These are phyloP conservation scores for Oryza coarctata DNA, from an alignment of 176 grass and related monocot species.

Conservation along the genomic window DNA sequence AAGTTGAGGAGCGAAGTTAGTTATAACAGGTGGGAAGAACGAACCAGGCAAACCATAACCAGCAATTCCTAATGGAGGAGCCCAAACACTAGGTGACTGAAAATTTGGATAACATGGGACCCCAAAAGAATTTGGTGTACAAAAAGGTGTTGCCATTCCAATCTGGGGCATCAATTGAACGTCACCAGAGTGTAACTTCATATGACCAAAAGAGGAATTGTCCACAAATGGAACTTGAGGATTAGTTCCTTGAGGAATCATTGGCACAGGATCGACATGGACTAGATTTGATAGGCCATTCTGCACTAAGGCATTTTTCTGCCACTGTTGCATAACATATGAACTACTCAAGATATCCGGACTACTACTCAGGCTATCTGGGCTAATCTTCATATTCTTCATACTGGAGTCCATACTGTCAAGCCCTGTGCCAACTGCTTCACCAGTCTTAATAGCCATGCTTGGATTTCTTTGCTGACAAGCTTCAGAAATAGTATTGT, in stretches of 20 bases:
- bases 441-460: constrained; percentile 12
- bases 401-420: constrained; percentile 42
- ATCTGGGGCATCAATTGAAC: constrained; percentile 43
- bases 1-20: constrained; percentile 22
- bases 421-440: constrained; percentile 22
- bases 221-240: constrained; percentile 36
- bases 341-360: constrained; percentile 28
- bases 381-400: constrained; percentile 48
- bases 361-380: constrained; percentile 28
- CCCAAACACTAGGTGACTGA: constrained; percentile 47
- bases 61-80: constrained; percentile 43
- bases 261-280: constrained; percentile 32
- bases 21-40: constrained; percentile 44
- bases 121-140: constrained; percentile 51
- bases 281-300: constrained; percentile 16
- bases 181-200: constrained; percentile 49
- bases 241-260: constrained; percentile 45
- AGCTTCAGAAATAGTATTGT: constrained; percentile 9
- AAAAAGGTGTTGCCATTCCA: constrained; percentile 58
- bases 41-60: constrained; percentile 55
- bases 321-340: constrained; percentile 29
- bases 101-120: constrained; percentile 54
- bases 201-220: constrained; percentile 49
- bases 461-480: constrained; percentile 36
- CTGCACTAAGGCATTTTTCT: constrained; percentile 33